Conservation (phyloP, 1,284 basidiomycete genomes). For the Apiotrichum brassicae region DNA sequence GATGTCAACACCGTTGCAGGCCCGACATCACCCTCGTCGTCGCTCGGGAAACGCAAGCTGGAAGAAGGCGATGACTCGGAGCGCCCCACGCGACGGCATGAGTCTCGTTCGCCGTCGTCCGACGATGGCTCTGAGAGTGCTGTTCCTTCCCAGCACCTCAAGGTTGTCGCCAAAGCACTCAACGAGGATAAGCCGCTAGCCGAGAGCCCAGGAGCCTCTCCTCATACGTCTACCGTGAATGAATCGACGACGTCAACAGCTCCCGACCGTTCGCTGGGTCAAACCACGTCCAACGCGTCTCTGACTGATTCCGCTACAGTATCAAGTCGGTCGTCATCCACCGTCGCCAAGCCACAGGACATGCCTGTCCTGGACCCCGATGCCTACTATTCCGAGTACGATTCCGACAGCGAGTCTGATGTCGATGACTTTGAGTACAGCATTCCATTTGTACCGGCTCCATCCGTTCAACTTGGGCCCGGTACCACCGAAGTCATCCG, state of each 20-base stretch:
- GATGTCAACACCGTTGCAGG: neutral
- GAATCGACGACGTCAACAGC: no score
- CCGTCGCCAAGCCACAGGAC: neutral
- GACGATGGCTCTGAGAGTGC: neutral
- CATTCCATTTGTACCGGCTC: constrained; percentile 5
- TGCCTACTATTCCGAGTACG: neutral
- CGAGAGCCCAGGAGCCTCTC: no score
- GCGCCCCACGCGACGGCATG: neutral
- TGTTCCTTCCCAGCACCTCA: no score
- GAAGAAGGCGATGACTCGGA: constrained; percentile 1
- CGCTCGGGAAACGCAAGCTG: constrained; percentile 15
- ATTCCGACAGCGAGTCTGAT: neutral
- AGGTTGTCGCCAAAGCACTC: no score
- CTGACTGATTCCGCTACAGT: neutral
- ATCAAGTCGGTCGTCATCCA: neutral
- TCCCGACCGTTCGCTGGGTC: no score
- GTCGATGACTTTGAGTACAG: constrained; percentile 3
- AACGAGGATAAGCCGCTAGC: no score
- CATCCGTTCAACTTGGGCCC: constrained; percentile 3
- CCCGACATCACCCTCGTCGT: constrained; percentile 6
- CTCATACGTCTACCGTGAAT: no score
- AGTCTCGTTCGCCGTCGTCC: neutral
- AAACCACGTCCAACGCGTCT: neutral
- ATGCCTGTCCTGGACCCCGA: neutral
- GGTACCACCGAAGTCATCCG: constrained; percentile 1